Evolutionary conservation across 768 basidiomycete species (phyloP).

Genomic region (Cyathus striatus): DNA sequence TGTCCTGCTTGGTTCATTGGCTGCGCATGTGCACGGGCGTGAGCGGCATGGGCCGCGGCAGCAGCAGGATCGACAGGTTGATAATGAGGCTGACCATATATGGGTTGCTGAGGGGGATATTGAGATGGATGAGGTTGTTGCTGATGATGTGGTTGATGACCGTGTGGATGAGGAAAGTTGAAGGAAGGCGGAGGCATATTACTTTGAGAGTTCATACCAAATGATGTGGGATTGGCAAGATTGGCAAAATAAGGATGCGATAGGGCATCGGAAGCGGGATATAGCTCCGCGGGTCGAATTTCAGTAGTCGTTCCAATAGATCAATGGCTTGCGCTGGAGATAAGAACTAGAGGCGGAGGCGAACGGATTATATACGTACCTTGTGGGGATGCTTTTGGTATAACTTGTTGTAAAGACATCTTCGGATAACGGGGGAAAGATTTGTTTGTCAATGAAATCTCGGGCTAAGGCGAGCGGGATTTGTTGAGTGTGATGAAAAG

Average conservation of each 20-base stretch:
- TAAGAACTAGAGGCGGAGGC: too few species aligned
- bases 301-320: constrained; percentile 88
- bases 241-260: constrained; percentile 88
- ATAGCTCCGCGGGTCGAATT: constrained; percentile 94
- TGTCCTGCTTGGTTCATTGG: too few species aligned
- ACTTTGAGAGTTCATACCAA: constrained; percentile 40
- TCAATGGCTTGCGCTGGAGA: constrained; percentile 92
- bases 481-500: constrained; percentile 2
- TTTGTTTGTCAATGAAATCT: constrained; percentile 76
- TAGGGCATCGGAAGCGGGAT: constrained; percentile 88
- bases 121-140: constrained; percentile 21
- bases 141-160: constrained; percentile 43
- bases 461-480: constrained; percentile 56
- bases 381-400: constrained; percentile 82
- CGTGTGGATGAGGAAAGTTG: constrained; percentile 63
- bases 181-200: constrained; percentile 67
- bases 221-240: constrained; percentile 36
- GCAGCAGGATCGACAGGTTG: constrained; percentile 10
- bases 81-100: not conserved
- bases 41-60: too few species aligned
- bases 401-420: constrained; percentile 72
- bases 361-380: constrained; percentile 45
- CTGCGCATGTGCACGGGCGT: too few species aligned
- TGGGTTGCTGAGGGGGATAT: constrained; percentile 2
- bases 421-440: constrained; percentile 86